phyloP scores from a whole-genome alignment of 345 rosid genomes.

The Nephelium lappaceum region DNA sequence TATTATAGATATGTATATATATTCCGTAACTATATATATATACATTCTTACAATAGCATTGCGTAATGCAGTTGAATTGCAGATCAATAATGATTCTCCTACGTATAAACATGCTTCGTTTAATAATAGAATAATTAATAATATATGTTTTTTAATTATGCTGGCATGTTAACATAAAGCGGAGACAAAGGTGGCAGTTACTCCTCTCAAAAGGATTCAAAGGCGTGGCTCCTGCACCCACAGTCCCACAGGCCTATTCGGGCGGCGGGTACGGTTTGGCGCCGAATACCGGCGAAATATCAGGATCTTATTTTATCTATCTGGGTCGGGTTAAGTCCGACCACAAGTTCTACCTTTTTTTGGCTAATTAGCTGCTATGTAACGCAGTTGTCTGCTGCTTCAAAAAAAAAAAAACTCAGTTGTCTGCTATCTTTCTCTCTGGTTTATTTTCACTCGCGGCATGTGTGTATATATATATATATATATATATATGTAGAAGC shows the following conservation, averaged over 20 bases:
- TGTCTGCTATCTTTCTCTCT: not conserved
- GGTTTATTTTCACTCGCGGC: not conserved
- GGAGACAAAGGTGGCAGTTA: constrained; percentile 21
- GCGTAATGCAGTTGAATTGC: constrained; percentile 11
- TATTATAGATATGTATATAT: too few species aligned
- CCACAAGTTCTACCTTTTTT: not conserved
- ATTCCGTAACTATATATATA: too few species aligned
- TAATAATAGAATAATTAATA: not conserved
- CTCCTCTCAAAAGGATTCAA: constrained; percentile 1
- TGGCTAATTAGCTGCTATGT: not conserved
- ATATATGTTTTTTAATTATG: not conserved
- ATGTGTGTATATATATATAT: too few species aligned
- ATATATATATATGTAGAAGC: not conserved
- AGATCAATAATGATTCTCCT: not conserved
- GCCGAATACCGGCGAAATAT: constrained; percentile 25
- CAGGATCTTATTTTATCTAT: not conserved
- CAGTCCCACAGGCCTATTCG: constrained; percentile 4
- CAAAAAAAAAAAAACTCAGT: too few species aligned
- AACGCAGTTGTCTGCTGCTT: too few species aligned
- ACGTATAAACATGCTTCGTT: not conserved
- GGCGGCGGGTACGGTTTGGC: constrained; percentile 24
- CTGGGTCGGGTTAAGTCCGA: constrained; percentile 19
- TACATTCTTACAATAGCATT: not conserved
- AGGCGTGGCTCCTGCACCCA: constrained; percentile 18
- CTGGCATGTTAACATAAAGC: constrained; percentile 13